Base-by-base conservation (phyloP, 169 alveolate species). In the Eimeria tenella region DNA sequence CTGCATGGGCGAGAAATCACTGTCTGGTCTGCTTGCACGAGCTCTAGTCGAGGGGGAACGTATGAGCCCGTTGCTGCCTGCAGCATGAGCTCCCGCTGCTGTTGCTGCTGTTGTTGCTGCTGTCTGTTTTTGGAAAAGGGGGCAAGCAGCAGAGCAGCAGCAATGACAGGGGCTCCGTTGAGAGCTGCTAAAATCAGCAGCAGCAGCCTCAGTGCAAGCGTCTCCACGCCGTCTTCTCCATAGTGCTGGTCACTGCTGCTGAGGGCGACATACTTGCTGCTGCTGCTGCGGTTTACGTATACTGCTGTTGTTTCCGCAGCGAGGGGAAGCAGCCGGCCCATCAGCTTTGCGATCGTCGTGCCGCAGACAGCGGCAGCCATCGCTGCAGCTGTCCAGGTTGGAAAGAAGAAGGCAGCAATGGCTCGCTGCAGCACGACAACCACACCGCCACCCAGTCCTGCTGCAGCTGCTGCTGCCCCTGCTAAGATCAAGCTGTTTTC, bases 341-440 rank as follows among this genome's bases (percentile, higher is more conserved):
- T 10, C 49, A 68, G 77, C 3, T 68, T 68, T 23, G 77, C 77
- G 42, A 68, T 7, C 49, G 77, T 68, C n/a, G 77, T 23, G 49
- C 77, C 77, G 77, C 77, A 68, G 3, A 68, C 77, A n/a, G 31
- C 77, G 3, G 77, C 77, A 17, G 77, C 77, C 77, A 68, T 68
- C 13, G 77, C 77, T 68, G 77, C 77, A 0, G 77, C 77, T 11
- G 77, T 68, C 77, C 77, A 68, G 55, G 11, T 15, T 15, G 77
- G 77, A n/a, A 68, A 68, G 77, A n/a, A 10, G 31, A 68, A 17
- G 3, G 77, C 77, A 17, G 77, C n/a, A n/a, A 68, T 11, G 49
- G 31, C 77, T 10, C 77, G 77, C 77, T 68, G 77, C n/a, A 68
- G 77, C 49, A 68, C 31, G 13, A 68, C 77, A 68, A 68, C 77